Conservation (phyloP, 1,284 basidiomycete species). For the Puccinia novopanici region DNA sequence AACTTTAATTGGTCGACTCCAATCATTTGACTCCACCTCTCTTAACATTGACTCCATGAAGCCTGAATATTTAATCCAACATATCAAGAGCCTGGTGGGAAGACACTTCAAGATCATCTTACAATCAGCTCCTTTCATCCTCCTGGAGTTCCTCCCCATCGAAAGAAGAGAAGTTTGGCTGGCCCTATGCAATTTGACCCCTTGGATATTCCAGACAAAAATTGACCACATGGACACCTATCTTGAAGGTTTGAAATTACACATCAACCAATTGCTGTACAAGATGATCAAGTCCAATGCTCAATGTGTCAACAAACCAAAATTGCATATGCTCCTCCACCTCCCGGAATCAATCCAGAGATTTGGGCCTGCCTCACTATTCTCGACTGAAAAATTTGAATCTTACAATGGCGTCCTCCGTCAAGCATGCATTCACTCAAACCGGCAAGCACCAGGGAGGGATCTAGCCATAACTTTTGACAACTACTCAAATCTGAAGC, state of each 20-base stretch:
- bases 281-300: slow-evolving; percentile 56
- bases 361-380: slow-evolving; percentile 14
- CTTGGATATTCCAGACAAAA: slow-evolving; percentile 60
- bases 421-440: no score
- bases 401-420: slow-evolving; percentile 3
- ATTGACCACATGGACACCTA: slow-evolving; percentile 59
- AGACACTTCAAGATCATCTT: no score
- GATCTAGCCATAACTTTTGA: slow-evolving; percentile 23
- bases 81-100: slow-evolving; percentile 59
- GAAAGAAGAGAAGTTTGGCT: slow-evolving; percentile 57
- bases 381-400: slow-evolving; percentile 27
- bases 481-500: slow-evolving; percentile 8
- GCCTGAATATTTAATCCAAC: slow-evolving; percentile 56
- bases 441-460: background rate
- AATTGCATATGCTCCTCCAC: slow-evolving; percentile 58
- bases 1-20: background rate
- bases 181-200: slow-evolving; percentile 58
- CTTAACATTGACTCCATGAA: slow-evolving; percentile 4
- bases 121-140: no score
- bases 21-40: background rate
- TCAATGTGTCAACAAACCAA: slow-evolving; percentile 62
- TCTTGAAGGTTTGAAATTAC: slow-evolving; percentile 55
- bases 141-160: no score
- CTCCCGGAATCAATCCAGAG: slow-evolving; percentile 52
- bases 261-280: no score